Conservation (phyloP, 176 grass and related monocot species). For the Raddia guianensis region DNA sequence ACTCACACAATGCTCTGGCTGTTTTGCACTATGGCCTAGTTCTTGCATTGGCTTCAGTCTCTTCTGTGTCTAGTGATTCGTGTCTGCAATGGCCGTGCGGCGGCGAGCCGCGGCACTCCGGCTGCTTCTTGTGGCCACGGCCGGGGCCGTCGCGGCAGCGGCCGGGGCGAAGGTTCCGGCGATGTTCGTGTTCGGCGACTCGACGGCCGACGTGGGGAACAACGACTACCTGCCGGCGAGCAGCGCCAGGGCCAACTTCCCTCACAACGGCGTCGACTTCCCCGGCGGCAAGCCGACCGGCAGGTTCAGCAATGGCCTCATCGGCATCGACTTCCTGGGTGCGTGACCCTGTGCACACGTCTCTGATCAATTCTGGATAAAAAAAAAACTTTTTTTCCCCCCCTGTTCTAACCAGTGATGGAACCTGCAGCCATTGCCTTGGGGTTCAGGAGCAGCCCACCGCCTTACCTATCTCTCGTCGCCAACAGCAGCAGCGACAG, state of each 20-base stretch:
- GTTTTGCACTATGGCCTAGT: neutral
- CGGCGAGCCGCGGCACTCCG: neutral
- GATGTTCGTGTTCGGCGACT: conserved; percentile 80
- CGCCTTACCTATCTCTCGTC: conserved; percentile 58
- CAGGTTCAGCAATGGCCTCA: conserved; percentile 82
- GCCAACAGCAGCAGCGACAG: neutral
- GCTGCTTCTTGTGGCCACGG: neutral
- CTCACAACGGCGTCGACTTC: conserved; percentile 78
- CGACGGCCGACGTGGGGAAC: conserved; percentile 69
- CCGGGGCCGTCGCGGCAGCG: neutral
- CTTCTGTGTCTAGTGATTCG: neutral
- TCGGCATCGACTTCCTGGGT: conserved; percentile 68
- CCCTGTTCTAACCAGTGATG: no score
- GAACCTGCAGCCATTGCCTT: conserved; percentile 46
- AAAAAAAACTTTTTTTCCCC: neutral
- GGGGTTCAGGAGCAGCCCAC: conserved; percentile 69
- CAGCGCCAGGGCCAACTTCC: conserved; percentile 60
- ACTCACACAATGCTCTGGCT: neutral
- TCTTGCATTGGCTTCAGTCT: neutral
- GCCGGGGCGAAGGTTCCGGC: conserved; percentile 46
- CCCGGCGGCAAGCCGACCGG: conserved; percentile 57
- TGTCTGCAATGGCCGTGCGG: neutral
- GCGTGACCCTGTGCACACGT: neutral
- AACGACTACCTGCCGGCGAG: conserved; percentile 52
- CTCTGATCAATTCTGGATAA: neutral